phyloP scores from a whole-genome alignment of 805 yeast genomes.

The Wickerhamomyces ciferrii region DNA sequence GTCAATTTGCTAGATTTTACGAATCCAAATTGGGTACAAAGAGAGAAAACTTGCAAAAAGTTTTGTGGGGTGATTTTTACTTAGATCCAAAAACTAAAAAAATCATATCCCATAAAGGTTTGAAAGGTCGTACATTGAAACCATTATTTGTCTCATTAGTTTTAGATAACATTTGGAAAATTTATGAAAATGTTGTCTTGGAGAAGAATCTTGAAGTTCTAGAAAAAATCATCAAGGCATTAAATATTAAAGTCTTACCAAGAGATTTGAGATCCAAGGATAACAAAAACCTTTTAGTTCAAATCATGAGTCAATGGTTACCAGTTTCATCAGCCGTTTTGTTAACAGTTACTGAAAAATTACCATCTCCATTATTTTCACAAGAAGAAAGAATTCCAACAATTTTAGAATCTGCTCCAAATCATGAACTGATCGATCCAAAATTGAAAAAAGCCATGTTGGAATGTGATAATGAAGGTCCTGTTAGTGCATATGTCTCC shows the following conservation, averaged over 20 bases:
- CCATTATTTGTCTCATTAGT: conserved; percentile 86
- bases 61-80: conserved; percentile 94
- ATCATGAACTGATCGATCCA: conserved; percentile 41
- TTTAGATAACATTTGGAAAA: conserved; percentile 87
- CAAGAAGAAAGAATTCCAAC: conserved; percentile 69
- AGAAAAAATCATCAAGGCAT: conserved; percentile 66
- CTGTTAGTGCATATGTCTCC: conserved; percentile 75
- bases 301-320: conserved; percentile 87
- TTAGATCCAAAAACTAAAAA: conserved; percentile 87
- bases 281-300: conserved; percentile 50
- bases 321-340: conserved; percentile 86
- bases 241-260: conserved; percentile 63
- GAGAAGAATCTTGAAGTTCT: conserved; percentile 66
- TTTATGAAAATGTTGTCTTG: conserved; percentile 66
- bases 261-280: conserved; percentile 81
- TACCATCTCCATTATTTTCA: conserved; percentile 80
- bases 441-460: conserved; percentile 51
- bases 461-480: conserved; percentile 62
- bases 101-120: conserved; percentile 60
- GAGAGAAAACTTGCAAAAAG: conserved; percentile 69
- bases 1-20: conserved; percentile 83
- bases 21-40: conserved; percentile 82
- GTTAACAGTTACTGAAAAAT: conserved; percentile 73
- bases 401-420: conserved; percentile 56
- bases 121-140: conserved; percentile 58